Evolutionary conservation across 225 moss, liverwort and hornwort genomes (phyloP).

Genomic region (Physcomitrellopsis africana): DNA sequence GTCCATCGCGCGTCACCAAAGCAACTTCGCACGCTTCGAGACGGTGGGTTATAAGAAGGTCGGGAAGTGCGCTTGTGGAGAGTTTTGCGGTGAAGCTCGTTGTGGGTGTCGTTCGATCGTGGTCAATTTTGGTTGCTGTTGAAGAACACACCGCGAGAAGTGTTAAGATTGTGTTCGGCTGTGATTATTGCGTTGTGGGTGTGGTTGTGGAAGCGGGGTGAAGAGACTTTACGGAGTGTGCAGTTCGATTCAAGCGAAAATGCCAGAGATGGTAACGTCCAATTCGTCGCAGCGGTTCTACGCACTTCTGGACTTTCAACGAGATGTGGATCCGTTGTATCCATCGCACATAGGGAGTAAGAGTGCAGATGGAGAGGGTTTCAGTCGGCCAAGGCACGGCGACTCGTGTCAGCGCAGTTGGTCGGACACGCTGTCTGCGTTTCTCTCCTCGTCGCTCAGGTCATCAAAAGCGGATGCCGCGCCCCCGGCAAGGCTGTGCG

Average conservation of each 20-base stretch:
- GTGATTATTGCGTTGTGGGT: not conserved
- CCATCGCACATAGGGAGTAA: slow-evolving; percentile 16
- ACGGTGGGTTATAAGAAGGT: too few relatives aligned
- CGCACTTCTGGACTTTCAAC: slow-evolving; percentile 12
- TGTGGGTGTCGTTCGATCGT: too few relatives aligned
- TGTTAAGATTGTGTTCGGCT: not conserved
- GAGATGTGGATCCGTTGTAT: not conserved
- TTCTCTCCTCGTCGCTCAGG: slow-evolving; percentile 5
- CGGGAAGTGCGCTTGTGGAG: too few relatives aligned
- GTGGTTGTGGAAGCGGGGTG: not conserved
- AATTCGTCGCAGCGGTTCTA: slow-evolving; percentile 1
- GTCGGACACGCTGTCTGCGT: not conserved
- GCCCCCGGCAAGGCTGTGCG: not conserved
- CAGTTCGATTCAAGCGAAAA: too few relatives aligned
- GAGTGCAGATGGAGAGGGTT: not conserved
- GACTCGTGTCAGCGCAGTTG: not conserved
- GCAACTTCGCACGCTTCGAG: too few relatives aligned
- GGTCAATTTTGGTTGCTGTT: too few relatives aligned
- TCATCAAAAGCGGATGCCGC: not conserved
- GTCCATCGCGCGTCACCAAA: too few relatives aligned
- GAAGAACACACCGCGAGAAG: too few relatives aligned
- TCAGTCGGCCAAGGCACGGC: not conserved
- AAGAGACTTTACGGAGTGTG: too few relatives aligned
- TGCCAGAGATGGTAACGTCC: too few relatives aligned
- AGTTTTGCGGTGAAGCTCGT: too few relatives aligned